Evolutionary conservation across 2,329 filamentous ascomycete species (phyloP), one percentile per base, ranked within the genome.

Genomic region (Fusarium beomiforme): DNA sequence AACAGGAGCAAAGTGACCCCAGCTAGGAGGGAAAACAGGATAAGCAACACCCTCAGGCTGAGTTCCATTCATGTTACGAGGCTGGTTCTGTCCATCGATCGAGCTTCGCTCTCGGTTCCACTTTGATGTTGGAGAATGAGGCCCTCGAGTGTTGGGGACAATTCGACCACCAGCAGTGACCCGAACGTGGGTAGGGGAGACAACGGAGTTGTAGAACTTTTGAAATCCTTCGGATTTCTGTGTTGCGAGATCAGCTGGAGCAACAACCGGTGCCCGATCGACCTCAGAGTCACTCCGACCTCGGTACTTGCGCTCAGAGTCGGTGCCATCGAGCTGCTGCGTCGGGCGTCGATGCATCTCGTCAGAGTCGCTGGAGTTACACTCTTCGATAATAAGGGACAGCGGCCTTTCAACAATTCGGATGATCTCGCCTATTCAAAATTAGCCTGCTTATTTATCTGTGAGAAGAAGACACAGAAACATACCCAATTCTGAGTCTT

Each of bases 121-220:
- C 77, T 89, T 89, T 9, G 83, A 75, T 7, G 85, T 85, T 5
- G 87, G 87, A 12, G 88, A 89, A 8, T 82, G 81, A 5, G 85
- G 81, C 16, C 82, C 84, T 44, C 89, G 85, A 36, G 85, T 90
- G 74, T 91, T 91, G 51, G 89, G 89, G 2, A 92, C 90, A 72
- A 92, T 91, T 39, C 89, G 85, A 43, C 90, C 90, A 63, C 90
- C 89, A 64, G 90, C 90, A 23, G 90, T 92, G 53, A 92, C 90
- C 19, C 90, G 87, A 68, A 91, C 86, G 77, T 91, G 89, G 17
- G 88, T 90, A 11, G 90, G 90, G 36, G 90, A 92, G 8, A 88
- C 85, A n/a, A 91, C 90, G 14, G 89, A 89, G 76, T 90, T 89
- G 80, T 89, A 91, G 76, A 92, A 92, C 56, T 86, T 84, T 77